phyloP scores from a whole-genome alignment of 257 asterid species.

The Solanum acaule region DNA sequence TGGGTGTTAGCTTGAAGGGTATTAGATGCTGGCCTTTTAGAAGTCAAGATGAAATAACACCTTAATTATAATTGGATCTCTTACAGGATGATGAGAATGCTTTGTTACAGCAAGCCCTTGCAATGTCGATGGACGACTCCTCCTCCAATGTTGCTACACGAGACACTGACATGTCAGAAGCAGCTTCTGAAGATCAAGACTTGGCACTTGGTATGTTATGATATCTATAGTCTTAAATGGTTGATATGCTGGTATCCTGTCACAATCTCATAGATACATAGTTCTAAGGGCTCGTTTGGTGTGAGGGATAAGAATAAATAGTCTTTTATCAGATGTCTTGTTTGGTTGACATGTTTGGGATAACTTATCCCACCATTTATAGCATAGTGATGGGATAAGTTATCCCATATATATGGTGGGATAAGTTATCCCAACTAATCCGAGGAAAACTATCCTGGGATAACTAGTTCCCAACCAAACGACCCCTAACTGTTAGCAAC shows the following conservation, averaged over 20 bases:
- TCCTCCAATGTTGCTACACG: slow-evolving; percentile 54
- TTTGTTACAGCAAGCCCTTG: slow-evolving; percentile 92
- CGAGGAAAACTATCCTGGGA: too few relatives aligned
- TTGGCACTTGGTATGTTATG: slow-evolving; percentile 65
- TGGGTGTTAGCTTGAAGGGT: background rate
- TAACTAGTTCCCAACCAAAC: too few relatives aligned
- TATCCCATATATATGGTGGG: too few relatives aligned
- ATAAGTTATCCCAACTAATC: too few relatives aligned
- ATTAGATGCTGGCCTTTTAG: background rate
- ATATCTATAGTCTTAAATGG: background rate
- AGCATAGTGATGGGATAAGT: too few relatives aligned
- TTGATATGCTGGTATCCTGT: background rate
- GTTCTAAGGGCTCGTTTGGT: too few relatives aligned
- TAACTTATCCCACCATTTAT: too few relatives aligned
- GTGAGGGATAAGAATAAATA: too few relatives aligned
- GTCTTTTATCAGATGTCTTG: too few relatives aligned
- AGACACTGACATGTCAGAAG: slow-evolving; percentile 94
- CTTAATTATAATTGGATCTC: background rate
- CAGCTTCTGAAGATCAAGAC: slow-evolving; percentile 90
- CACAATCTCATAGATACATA: background rate
- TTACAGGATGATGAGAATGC: slow-evolving; percentile 96
- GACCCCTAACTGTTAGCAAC: background rate
- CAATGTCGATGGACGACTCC: slow-evolving; percentile 96
- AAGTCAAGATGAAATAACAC: background rate
- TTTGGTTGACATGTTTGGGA: too few relatives aligned